Conservation (phyloP, 345 rosid genomes). For the Euphorbia tirucalli region DNA sequence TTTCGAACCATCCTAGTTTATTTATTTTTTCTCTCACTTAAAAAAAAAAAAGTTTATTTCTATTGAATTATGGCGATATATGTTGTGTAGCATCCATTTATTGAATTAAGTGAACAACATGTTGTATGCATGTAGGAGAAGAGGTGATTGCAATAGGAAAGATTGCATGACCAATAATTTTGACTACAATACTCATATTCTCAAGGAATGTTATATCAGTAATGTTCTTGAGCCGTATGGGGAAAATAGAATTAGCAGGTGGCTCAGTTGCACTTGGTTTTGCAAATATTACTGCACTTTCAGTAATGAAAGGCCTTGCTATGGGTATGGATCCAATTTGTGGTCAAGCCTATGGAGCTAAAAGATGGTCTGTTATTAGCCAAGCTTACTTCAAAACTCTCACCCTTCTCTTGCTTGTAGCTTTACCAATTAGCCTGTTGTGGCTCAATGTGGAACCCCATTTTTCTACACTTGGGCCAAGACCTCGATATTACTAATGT, state of each 20-base stretch:
- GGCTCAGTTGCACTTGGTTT: slow-evolving; percentile 83
- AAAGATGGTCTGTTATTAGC: slow-evolving; percentile 65
- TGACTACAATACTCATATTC: slow-evolving; percentile 69
- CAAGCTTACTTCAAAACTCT: slow-evolving; percentile 67
- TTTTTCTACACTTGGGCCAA: slow-evolving; percentile 65
- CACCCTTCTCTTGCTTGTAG: slow-evolving; percentile 51
- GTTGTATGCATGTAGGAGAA: slow-evolving; percentile 63
- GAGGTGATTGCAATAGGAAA: slow-evolving; percentile 62
- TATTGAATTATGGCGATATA: too few species aligned
- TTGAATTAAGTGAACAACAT: too few species aligned
- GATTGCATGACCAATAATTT: slow-evolving; percentile 67
- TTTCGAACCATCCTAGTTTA: too few species aligned
- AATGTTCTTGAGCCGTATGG: slow-evolving; percentile 72
- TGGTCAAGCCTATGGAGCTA: slow-evolving; percentile 86
- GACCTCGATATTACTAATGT: slow-evolving; percentile 64
- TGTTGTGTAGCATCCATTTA: too few species aligned
- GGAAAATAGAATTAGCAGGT: slow-evolving; percentile 73
- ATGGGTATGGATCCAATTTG: slow-evolving; percentile 93
- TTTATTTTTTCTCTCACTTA: too few species aligned
- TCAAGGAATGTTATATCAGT: slow-evolving; percentile 78
- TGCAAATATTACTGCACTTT: slow-evolving; percentile 76
- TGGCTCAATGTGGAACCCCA: slow-evolving; percentile 78
- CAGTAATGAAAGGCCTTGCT: slow-evolving; percentile 71
- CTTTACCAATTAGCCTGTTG: slow-evolving; percentile 51
- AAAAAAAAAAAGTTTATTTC: too few species aligned